Conservation (phyloP, 352 stramenopile species). For the Globisporangium cylindrosporum region DNA sequence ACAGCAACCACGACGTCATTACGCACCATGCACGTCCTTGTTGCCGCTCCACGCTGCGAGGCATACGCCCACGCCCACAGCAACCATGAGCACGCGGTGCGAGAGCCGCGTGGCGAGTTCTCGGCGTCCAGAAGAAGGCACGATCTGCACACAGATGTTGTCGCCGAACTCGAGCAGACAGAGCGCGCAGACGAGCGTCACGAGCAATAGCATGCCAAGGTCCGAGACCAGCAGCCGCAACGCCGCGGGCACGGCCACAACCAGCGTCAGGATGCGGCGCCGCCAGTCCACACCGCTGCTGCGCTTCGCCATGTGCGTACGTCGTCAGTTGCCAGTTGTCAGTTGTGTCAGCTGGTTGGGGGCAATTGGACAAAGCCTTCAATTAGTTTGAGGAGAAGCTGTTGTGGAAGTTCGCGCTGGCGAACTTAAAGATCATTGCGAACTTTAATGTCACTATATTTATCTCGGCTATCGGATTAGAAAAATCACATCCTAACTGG, state of each 20-base stretch:
- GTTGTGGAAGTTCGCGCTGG: neutral
- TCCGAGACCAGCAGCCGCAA: constrained; percentile 50
- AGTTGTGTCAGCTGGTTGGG: no score
- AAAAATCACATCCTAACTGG: no score
- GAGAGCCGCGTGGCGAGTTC: neutral
- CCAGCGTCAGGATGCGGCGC: constrained; percentile 47
- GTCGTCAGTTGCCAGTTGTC: neutral
- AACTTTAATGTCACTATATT: no score
- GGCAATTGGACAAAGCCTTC: no score
- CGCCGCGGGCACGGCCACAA: constrained; percentile 57
- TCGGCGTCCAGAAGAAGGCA: constrained; percentile 10
- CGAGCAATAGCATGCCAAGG: constrained; percentile 48
- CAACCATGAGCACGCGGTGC: constrained; percentile 31
- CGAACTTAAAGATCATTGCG: no score
- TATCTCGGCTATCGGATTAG: no score
- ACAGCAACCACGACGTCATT: neutral
- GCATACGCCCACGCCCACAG: constrained; percentile 26
- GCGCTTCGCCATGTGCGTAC: constrained; percentile 4
- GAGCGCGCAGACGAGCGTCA: constrained; percentile 42
- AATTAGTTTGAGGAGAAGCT: no score
- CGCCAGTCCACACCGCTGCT: constrained; percentile 47
- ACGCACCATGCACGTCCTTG: constrained; percentile 31
- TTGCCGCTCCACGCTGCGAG: constrained; percentile 33
- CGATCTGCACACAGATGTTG: constrained; percentile 47
- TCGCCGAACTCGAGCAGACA: constrained; percentile 56